Conservation (phyloP, 1,284 basidiomycete species). For the Thelephora terrestris region DNA sequence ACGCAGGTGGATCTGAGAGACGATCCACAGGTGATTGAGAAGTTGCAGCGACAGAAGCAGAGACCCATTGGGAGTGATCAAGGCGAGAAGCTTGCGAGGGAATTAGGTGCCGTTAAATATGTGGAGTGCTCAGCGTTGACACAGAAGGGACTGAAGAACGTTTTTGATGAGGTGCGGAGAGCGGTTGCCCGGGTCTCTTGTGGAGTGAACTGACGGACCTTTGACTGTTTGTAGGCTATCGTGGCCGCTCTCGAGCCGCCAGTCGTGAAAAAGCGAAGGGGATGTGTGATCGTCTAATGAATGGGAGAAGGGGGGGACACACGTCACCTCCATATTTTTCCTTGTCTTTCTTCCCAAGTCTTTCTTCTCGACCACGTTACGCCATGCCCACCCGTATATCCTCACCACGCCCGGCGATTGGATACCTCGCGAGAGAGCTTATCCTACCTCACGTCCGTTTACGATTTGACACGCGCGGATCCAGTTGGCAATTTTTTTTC, state of each 20-base stretch:
- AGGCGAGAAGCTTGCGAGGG: constrained; percentile 90
- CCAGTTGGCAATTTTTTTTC: neutral
- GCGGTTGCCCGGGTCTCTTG: neutral
- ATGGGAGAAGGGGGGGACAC: neutral
- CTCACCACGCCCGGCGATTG: neutral
- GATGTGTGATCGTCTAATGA: constrained; percentile 78
- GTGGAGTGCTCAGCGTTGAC: constrained; percentile 99
- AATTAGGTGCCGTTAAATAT: constrained; percentile 97
- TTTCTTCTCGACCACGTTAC: neutral
- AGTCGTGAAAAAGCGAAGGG: constrained; percentile 74
- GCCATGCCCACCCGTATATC: neutral
- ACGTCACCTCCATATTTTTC: neutral
- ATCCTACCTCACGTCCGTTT: too few species aligned
- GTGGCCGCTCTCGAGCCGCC: constrained; percentile 97
- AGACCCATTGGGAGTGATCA: constrained; percentile 81
- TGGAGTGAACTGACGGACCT: constrained; percentile 3
- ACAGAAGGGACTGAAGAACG: constrained; percentile 99
- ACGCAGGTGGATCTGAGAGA: constrained; percentile 98
- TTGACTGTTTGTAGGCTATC: constrained; percentile 61
- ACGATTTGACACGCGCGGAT: too few species aligned
- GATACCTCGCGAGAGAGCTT: too few species aligned
- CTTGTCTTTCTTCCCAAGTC: neutral
- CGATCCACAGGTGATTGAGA: constrained; percentile 88
- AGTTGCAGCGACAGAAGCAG: constrained; percentile 94
- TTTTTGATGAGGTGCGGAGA: constrained; percentile 90